Evolutionary conservation across 2,329 filamentous ascomycete genomes (phyloP), one percentile per base, ranked within the genome.

Genomic region (Neofusicoccum ribis): DNA sequence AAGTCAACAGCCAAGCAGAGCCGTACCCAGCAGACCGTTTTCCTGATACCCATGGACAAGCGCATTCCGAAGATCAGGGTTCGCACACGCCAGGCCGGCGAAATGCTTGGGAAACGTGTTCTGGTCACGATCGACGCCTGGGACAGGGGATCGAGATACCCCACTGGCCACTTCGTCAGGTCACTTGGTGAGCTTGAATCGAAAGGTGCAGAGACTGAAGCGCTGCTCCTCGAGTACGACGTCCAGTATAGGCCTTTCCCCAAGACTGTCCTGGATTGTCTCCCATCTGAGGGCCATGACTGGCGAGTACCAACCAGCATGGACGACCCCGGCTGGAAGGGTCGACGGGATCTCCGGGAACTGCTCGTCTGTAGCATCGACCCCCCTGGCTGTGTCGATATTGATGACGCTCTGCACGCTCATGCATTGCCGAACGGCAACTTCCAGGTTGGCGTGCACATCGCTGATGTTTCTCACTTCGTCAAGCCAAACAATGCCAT

Each of bases 391-490:
- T 99, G 95, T 78, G 94, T 98, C 73, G 95, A 99, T 82, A 99
- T 99, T 66, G 95, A 99, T 72, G 96, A 99, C 78, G 95, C 95
- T 17, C 86, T 99, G 6, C 96, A 99, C 77, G 93, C 95, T 6
- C 86, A 89, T 67, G 84, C 85, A 59, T 81, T 99, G 23, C 89
- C 92, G 0, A 98, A 98, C 72, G 95, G 96, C 49, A 97, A 98
- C 76, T 93, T 89, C 69, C 92, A 98, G 77, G 93, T 99, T 9
- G 95, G 95, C 68, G 95, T 99, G 15, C 96, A 99, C 78, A 99
- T 99, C 78, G 96, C 95, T 34, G 95, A 99, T 77, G 95, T 99
- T n/a, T 98, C 95, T 9, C 91, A 99, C 79, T 99, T 99, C 74
- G 95, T 99, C 72, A 96, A 95, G 79, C 93, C 96, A 31, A 93